These are phyloP conservation scores for Pythium insidiosum DNA, from an alignment of 352 stramenopile species.

Conservation along the genomic window DNA sequence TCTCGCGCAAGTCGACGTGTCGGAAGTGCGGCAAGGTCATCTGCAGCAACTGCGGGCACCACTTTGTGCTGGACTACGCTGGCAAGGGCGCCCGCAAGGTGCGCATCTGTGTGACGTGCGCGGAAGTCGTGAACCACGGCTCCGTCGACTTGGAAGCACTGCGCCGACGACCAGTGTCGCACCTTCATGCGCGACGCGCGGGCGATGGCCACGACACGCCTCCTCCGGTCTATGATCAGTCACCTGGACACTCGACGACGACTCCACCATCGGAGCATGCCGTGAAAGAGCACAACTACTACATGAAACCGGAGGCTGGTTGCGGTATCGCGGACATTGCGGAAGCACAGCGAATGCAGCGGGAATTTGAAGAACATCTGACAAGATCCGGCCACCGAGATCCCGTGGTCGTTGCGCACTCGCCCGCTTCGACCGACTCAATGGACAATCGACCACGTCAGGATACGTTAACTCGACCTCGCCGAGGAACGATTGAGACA, in stretches of 20 bases:
- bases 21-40: conserved; percentile 73
- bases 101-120: conserved; percentile 58
- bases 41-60: conserved; percentile 45
- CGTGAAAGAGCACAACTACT: conserved; percentile 53
- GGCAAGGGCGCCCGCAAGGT: conserved; percentile 48
- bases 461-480: too few relatives aligned
- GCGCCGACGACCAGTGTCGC: conserved; percentile 1
- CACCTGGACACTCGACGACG: conserved; percentile 9
- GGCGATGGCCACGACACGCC: conserved; percentile 5
- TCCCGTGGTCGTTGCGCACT: background rate
- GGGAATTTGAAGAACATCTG: conserved; percentile 49
- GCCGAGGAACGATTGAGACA: too few relatives aligned
- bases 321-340: conserved; percentile 43
- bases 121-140: conserved; percentile 28
- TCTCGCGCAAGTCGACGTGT: conserved; percentile 55
- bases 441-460: too few relatives aligned
- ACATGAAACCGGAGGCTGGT: conserved; percentile 37
- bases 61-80: conserved; percentile 45
- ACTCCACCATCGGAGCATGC: conserved; percentile 24
- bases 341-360: conserved; percentile 58
- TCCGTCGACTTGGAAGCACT: background rate
- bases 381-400: conserved; percentile 11
- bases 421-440: background rate
- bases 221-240: conserved; percentile 38
- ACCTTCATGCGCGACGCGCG: conserved; percentile 8